Base-by-base conservation (phyloP, 768 basidiomycete genomes). In the Cyclocybe cylindracea region DNA sequence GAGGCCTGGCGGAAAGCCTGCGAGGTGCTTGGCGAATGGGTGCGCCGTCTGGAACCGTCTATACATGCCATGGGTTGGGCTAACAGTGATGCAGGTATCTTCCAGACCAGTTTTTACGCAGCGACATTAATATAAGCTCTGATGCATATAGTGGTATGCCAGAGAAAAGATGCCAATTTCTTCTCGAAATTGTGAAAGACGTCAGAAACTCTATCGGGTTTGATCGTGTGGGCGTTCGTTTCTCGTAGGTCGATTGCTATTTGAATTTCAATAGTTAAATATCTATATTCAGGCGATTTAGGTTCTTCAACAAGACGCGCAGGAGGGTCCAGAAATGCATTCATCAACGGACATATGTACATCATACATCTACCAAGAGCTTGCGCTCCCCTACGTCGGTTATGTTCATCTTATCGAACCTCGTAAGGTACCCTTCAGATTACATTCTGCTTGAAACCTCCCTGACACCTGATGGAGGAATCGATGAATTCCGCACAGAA, bases 1-100 rank as follows among this genome's bases (percentile, higher is more conserved):
- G 59, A 91, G 67, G 38, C 83, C 82, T 16, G 85, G 76, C 13
- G 94, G 94, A 69, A 98, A 96, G 2, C 92, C 90, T 16, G 88
- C 67, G 67, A 98, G 98, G 70, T 98, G 95, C 50, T 16, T 16
- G 16, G 16, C 16, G 16, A 16, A 16, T 16, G 16, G 16, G 16
- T 16, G 16, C 16, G 16, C 16, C 16, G 16, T 16, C 16, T 16
- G 16, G 16, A 16, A 16, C 16, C 16, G 16, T 16, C 16, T 16
- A 16, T 16, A 16, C 16, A 16, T 16, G 16, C 16, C 16, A 16
- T 16, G 16, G 16, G 16, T 16, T 16, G 16, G 16, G 16, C 16
- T 16, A 16, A 16, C 16, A 16, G 8, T 46, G n/a, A 19, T 39
- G 35, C 41, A 59, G 70, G 1, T 74, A 74, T 51, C 59, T 80